Evolutionary conservation across 768 basidiomycete species (phyloP).

Genomic region (Omphalotus guepiniiformis): DNA sequence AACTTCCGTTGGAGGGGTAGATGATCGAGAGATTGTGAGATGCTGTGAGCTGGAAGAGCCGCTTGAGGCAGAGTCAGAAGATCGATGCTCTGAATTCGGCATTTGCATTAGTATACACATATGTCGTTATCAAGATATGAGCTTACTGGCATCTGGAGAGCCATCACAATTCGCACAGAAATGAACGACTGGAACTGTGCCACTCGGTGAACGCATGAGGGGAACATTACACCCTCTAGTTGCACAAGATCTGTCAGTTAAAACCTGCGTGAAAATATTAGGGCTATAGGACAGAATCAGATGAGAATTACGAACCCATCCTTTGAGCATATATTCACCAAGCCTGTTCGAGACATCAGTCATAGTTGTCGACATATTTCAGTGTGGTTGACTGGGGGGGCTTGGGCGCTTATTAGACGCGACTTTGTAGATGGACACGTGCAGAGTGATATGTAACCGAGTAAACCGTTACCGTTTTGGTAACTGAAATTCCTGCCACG

Average conservation of each 20-base stretch:
- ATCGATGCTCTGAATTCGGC: not conserved
- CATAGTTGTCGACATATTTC: constrained; percentile 45
- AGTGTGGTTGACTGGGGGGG: not conserved
- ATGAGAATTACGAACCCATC: constrained; percentile 51
- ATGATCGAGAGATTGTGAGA: constrained; percentile 48
- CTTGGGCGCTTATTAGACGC: too few relatives aligned
- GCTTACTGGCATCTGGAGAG: constrained; percentile 23
- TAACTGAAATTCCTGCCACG: constrained; percentile 21
- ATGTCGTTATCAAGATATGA: too few relatives aligned
- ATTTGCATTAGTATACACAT: too few relatives aligned
- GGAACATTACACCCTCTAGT: constrained; percentile 58
- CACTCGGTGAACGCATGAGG: constrained; percentile 66
- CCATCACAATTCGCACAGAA: constrained; percentile 66
- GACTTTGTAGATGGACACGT: too few relatives aligned
- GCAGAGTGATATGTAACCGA: too few relatives aligned
- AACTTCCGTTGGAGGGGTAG: constrained; percentile 76
- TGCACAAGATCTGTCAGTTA: constrained; percentile 64
- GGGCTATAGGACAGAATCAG: not conserved
- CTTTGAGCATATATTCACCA: constrained; percentile 70
- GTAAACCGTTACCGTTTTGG: too few relatives aligned
- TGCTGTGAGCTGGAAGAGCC: constrained; percentile 40
- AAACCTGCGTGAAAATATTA: constrained; percentile 33
- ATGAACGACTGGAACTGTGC: constrained; percentile 36
- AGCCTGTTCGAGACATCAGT: constrained; percentile 57
- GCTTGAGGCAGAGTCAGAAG: constrained; percentile 32